These are phyloP conservation scores for Tetragonia tetragonoides DNA, from an alignment of 148 eudicot species.

Conservation along the genomic window DNA sequence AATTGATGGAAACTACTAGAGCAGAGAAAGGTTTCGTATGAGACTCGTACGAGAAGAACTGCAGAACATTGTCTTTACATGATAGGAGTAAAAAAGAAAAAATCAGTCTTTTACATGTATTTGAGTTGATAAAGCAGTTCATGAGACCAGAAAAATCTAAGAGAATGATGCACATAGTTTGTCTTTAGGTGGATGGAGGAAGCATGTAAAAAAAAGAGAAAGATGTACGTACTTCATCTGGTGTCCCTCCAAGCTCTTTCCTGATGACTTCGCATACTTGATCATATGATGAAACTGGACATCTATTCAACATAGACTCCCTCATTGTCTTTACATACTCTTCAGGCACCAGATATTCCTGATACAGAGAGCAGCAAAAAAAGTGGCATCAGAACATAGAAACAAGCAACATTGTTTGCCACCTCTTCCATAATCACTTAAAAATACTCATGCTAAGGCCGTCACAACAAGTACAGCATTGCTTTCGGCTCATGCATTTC, in stretches of 20 bases:
- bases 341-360: slow-evolving; percentile 89
- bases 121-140: too few species aligned
- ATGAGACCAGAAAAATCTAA: too few species aligned
- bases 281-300: slow-evolving; percentile 91
- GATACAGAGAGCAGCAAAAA: slow-evolving; percentile 19
- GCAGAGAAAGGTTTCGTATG: neutral
- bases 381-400: slow-evolving; percentile 22
- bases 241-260: slow-evolving; percentile 89
- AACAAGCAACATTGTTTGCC: neutral
- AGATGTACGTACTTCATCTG: slow-evolving; percentile 66
- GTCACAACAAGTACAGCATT: neutral
- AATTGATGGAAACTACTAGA: neutral
- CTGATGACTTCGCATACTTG: slow-evolving; percentile 79
- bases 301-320: slow-evolving; percentile 82
- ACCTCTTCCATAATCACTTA: neutral
- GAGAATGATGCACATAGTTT: neutral
- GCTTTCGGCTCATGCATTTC: slow-evolving; percentile 1
- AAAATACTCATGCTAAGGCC: neutral
- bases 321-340: slow-evolving; percentile 86
- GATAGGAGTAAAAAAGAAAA: too few species aligned
- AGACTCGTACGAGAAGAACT: too few species aligned
- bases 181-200: neutral
- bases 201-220: neutral
- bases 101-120: too few species aligned
- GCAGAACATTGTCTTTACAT: too few species aligned